Conservation (phyloP, 169 alveolate genomes). For the Plasmodium cynomolgi region DNA sequence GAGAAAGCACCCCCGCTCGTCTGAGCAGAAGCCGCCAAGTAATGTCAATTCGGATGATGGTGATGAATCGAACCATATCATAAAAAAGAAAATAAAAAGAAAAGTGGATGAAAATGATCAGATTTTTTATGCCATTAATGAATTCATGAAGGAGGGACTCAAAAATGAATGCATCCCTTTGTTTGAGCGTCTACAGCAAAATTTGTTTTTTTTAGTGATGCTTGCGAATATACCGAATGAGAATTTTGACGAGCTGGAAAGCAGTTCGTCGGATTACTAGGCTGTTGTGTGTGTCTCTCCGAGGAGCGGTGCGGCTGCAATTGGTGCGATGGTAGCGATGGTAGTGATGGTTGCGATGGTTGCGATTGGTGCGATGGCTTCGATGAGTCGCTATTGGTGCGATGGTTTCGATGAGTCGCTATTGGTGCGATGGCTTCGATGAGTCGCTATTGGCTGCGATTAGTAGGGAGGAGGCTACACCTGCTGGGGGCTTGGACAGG, state of each 20-base stretch:
- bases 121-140: constrained; percentile 30
- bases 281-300: too few species aligned
- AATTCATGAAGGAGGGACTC: constrained; percentile 24
- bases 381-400: background rate
- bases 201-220: constrained; percentile 60
- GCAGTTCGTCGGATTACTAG: constrained; percentile 28
- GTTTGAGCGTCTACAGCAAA: constrained; percentile 53
- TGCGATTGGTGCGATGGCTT: too few species aligned
- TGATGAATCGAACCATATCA: background rate
- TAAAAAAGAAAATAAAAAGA: constrained; percentile 40
- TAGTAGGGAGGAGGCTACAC: too few species aligned
- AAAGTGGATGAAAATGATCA: constrained; percentile 33
- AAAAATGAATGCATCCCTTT: constrained; percentile 67
- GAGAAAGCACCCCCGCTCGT: background rate
- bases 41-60: background rate
- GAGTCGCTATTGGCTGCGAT: too few species aligned
- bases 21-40: background rate
- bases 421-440: too few species aligned
- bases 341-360: too few species aligned
- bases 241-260: constrained; percentile 16
- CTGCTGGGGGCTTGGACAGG: too few species aligned
- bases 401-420: background rate
- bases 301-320: background rate
- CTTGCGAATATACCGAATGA: constrained; percentile 46
- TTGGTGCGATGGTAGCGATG: background rate